Base-by-base conservation (phyloP, 2,329 filamentous ascomycete species). In the Ophiocordyceps robertsii region DNA sequence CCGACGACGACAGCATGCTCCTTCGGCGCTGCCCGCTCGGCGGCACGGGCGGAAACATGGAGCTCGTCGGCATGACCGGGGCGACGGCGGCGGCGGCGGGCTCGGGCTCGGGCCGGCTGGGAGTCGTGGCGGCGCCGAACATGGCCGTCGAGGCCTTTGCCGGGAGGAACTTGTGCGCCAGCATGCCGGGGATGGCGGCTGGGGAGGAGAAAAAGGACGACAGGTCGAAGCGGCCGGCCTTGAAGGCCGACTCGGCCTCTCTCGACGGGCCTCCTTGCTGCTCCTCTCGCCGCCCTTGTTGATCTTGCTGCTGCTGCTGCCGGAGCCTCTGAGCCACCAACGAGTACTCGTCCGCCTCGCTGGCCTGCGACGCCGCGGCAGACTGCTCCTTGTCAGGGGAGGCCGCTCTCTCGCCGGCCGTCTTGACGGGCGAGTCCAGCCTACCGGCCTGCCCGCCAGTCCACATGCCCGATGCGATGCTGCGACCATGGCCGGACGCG, bases 121-220 rank as follows among this genome's bases (percentile, higher is more conserved):
- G 38, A 8, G 43, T 27, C 24, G 24, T 27, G 6, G 24, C 45
- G 3, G 44, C 21, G 16, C 47, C 51, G 17, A 49, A 45, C 30
- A 46, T 38, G 2, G 50, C 45, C 37, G 43, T 27, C 24, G 24
- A 47, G 13, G 51, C 44, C 44, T 52, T 57, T 9, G 43, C 43
- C 14, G 56, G 51, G n/a, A 57, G 51, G 12, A 59, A 43, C 41
- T 60, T 61, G 6, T 55, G 51, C 2, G 52, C 58, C 31, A 63
- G 38, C 48, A 58, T 56, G 24, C 54, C 58, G 17, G 62, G 61
- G 33, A 67, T 55, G 1, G 56, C 52, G 5, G 67, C 66, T 1
- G 74, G 73, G 3, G 74, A 77, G 0, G 74, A 78, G 52, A 78
- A 78, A 53, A 77, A 78, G 8, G 65, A 62, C 6, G 70, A 65